Conservation (phyloP, 352 stramenopile species). For the Globisporangium canariense region DNA sequence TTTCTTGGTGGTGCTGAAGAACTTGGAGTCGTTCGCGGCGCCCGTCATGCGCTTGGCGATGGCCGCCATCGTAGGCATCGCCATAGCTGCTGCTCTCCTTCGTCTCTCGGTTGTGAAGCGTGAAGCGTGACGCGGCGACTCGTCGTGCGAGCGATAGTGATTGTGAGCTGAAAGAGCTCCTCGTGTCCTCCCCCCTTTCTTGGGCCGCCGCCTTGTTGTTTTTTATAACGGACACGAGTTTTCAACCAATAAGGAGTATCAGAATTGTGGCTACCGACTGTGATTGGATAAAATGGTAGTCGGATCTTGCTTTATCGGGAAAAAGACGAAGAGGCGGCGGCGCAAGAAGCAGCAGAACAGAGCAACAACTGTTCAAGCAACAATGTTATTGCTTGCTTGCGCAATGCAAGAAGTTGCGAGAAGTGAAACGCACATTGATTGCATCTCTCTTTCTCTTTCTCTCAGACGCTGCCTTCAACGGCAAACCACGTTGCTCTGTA, state of each 20-base stretch:
- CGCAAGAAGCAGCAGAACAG: neutral
- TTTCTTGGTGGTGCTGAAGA: conserved; percentile 99
- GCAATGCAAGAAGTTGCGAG: neutral
- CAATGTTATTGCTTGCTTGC: neutral
- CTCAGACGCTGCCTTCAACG: too few species aligned
- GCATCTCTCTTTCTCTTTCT: neutral
- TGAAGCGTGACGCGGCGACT: neutral
- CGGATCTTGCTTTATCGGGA: neutral
- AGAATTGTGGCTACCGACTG: too few species aligned
- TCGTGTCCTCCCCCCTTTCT: conserved; percentile 9
- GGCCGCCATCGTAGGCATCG: conserved; percentile 85
- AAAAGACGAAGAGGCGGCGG: neutral
- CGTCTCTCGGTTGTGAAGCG: neutral
- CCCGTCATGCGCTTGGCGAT: conserved; percentile 87
- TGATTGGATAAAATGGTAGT: neutral
- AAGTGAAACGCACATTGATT: conserved; percentile 3
- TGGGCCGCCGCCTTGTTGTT: neutral
- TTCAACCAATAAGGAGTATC: neutral
- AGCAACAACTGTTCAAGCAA: conserved; percentile 6
- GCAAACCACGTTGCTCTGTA: too few species aligned
- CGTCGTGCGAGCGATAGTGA: neutral
- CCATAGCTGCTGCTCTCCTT: conserved; percentile 34
- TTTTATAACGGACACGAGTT: conserved; percentile 12
- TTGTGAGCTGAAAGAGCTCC: conserved; percentile 1
- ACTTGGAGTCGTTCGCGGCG: conserved; percentile 95